Conservation (phyloP, 1,284 basidiomycete genomes). For the Kalmanozyma brasiliensis region DNA sequence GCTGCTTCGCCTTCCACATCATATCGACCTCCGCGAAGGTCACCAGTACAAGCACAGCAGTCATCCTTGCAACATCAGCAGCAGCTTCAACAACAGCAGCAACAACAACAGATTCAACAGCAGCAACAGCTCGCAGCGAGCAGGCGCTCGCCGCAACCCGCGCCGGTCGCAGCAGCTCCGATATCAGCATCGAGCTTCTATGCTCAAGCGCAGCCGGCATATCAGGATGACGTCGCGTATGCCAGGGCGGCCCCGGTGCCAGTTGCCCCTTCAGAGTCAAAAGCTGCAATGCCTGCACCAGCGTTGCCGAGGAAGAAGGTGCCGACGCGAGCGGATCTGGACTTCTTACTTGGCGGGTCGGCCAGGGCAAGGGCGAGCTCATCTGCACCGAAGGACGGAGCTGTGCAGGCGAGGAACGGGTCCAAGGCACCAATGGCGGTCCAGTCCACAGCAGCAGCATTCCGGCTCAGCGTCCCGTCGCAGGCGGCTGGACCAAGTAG, state of each 20-base stretch:
- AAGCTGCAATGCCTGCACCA: neutral
- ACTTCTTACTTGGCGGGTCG: slow-evolving; percentile 28
- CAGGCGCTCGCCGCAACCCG: slow-evolving; percentile 3
- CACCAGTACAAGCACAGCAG: slow-evolving; percentile 1
- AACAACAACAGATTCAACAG: neutral
- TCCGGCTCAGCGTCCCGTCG: neutral
- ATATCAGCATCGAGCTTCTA: slow-evolving; percentile 14
- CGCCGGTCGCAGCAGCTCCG: slow-evolving; percentile 1
- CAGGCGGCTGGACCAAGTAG: slow-evolving; percentile 13
- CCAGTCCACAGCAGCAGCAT: neutral
- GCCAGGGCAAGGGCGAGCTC: slow-evolving; percentile 9
- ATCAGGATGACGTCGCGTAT: neutral
- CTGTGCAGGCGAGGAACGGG: neutral
- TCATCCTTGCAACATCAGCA: neutral
- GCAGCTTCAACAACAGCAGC: neutral
- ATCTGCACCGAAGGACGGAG: slow-evolving; percentile 3
- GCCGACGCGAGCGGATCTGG: slow-evolving; percentile 24
- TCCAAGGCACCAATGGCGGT: neutral
- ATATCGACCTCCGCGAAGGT: neutral
- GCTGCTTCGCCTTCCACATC: neutral
- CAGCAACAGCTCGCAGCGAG: neutral
- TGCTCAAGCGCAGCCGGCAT: slow-evolving; percentile 8
- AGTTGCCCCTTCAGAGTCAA: neutral
- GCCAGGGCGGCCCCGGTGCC: slow-evolving; percentile 3
- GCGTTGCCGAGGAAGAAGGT: slow-evolving; percentile 11